phyloP scores from a whole-genome alignment of 805 yeast genomes.

The Ogataea minuta region DNA sequence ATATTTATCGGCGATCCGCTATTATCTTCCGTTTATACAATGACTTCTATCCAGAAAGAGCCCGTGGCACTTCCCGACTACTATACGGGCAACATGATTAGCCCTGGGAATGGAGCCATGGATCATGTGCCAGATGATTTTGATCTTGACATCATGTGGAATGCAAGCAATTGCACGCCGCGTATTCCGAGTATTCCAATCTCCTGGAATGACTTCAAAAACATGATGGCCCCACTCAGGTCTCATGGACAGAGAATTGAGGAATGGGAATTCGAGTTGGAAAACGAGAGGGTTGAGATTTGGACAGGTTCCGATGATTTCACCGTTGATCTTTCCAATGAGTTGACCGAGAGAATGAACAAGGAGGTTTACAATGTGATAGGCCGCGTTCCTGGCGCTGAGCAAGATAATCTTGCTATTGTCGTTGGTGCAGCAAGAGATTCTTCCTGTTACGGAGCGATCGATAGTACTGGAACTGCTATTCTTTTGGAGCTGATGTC shows the following conservation, averaged over 20 bases:
- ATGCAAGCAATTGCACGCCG: conserved; percentile 54
- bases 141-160: conserved; percentile 40
- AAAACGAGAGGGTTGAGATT: conserved; percentile 32
- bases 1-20: conserved; percentile 57
- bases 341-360: conserved; percentile 44
- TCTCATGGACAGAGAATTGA: conserved; percentile 38
- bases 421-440: conserved; percentile 85
- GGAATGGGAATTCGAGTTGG: conserved; percentile 36
- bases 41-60: conserved; percentile 49
- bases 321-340: conserved; percentile 31
- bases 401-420: conserved; percentile 69
- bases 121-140: conserved; percentile 35
- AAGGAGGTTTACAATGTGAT: conserved; percentile 79
- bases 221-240: conserved; percentile 37
- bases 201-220: conserved; percentile 66
- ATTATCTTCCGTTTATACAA: conserved; percentile 30
- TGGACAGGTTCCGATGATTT: conserved; percentile 43
- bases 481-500: conserved; percentile 69
- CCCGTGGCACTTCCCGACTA: conserved; percentile 56
- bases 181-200: conserved; percentile 75
- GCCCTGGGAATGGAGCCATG: conserved; percentile 66
- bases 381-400: conserved; percentile 76
- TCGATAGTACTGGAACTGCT: conserved; percentile 73
- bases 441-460: conserved; percentile 64
- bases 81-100: conserved; percentile 74